phyloP scores from a whole-genome alignment of 192 early-diverging fungal species.

The Diversispora epigaea region DNA sequence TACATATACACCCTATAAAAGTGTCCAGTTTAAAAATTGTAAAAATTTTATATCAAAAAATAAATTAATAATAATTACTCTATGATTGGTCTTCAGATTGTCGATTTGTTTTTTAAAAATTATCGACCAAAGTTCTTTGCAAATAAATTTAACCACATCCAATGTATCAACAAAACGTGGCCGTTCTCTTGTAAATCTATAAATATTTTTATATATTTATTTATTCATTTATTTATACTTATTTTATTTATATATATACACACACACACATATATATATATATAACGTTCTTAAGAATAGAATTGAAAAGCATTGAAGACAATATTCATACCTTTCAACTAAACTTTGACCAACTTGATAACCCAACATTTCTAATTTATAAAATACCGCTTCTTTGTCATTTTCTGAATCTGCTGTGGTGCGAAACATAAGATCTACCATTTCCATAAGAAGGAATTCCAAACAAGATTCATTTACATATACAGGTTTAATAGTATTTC shows the following conservation, averaged over 20 bases:
- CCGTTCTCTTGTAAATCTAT: constrained; percentile 79
- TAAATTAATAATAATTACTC: constrained; percentile 49
- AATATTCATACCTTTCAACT: constrained; percentile 66
- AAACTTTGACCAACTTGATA: constrained; percentile 87
- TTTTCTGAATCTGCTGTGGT: constrained; percentile 58
- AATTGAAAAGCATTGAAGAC: no score
- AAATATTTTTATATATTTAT: background rate
- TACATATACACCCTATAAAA: constrained; percentile 86
- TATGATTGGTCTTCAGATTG: constrained; percentile 98
- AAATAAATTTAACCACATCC: constrained; percentile 98
- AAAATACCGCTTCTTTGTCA: constrained; percentile 84
- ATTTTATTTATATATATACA: background rate
- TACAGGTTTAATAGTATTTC: background rate
- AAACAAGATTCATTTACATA: constrained; percentile 68
- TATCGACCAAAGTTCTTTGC: constrained; percentile 96
- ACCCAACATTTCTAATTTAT: constrained; percentile 88
- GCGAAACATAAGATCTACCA: constrained; percentile 67
- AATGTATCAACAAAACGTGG: constrained; percentile 90
- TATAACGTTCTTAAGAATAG: no score
- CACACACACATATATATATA: no score
- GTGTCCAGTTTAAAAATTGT: background rate
- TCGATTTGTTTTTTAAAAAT: constrained; percentile 98
- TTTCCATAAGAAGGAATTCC: constrained; percentile 75
- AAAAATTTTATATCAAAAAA: background rate
- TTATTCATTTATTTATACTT: background rate